These are phyloP conservation scores for Monascus ruber DNA, from an alignment of 2,329 filamentous ascomycete genomes.

Conservation along the genomic window DNA sequence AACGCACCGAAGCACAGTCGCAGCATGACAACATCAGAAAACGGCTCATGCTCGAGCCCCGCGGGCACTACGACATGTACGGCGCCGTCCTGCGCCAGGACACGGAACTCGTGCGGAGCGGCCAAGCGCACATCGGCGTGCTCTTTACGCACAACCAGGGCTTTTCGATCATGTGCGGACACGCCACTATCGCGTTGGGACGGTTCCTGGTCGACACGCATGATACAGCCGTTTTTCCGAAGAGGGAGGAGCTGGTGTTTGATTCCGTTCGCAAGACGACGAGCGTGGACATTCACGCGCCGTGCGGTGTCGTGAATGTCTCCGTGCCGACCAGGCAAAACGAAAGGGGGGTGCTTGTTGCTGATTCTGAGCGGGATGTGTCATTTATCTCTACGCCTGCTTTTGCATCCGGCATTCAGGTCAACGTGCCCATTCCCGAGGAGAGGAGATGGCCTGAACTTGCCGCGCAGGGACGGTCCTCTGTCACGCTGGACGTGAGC, in stretches of 20 bases:
- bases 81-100: conserved; percentile 35
- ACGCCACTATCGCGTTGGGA: conserved; percentile 41
- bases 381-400: conserved; percentile 34
- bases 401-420: conserved; percentile 24
- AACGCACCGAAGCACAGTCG: conserved; percentile 27
- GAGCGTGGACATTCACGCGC: conserved; percentile 31
- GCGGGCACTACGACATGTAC: conserved; percentile 43
- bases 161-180: conserved; percentile 42
- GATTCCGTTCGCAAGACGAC: conserved; percentile 15
- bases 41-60: conserved; percentile 36
- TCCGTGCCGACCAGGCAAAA: conserved; percentile 27
- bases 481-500: conserved; percentile 24
- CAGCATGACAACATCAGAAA: conserved; percentile 32
- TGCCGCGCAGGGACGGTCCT: conserved; percentile 2
- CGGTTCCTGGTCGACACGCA: conserved; percentile 33
- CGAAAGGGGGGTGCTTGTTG: conserved; percentile 8
- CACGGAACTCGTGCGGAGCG: conserved; percentile 30
- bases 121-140: conserved; percentile 38
- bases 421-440: conserved; percentile 19
- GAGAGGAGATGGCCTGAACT: conserved; percentile 31
- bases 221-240: conserved; percentile 29
- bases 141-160: conserved; percentile 39
- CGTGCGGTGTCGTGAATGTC: conserved; percentile 33
- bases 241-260: conserved; percentile 18
- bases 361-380: conserved; percentile 29